A percentile compares a stretch with the other conserved stretches of the same genome.
Conservation (phyloP, 768 basidiomycete species). For the Russula emetica region DNA sequence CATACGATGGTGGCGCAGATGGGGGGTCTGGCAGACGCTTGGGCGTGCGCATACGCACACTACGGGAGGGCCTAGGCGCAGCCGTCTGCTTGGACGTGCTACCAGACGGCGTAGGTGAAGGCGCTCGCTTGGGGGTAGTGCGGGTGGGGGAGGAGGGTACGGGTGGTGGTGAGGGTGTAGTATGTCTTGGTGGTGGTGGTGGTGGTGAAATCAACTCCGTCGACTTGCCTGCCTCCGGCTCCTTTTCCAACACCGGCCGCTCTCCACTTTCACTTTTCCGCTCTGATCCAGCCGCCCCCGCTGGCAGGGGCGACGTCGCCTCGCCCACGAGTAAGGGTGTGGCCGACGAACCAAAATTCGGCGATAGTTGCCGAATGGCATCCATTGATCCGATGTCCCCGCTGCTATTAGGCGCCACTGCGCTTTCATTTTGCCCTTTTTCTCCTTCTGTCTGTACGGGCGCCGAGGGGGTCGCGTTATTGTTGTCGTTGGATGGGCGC, state of each 20-base stretch:
- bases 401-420: not conserved
- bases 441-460: not conserved
- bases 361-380: not conserved
- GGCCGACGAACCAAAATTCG: not conserved
- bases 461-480: not conserved
- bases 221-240: not conserved
- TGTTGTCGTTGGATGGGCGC: not conserved
- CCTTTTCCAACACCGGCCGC: not conserved
- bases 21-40: not conserved
- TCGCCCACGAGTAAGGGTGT: not conserved
- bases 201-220: not conserved
- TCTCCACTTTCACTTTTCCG: not conserved
- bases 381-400: not conserved
- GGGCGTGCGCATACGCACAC: conserved; percentile 3
- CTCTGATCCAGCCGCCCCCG: not conserved
- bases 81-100: not conserved
- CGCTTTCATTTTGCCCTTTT: not conserved
- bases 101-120: not conserved
- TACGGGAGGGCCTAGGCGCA: not conserved
- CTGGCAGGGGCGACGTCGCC: not conserved
- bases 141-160: not conserved
- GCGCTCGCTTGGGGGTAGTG: not conserved
- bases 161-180: too few relatives aligned
- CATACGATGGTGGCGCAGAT: not conserved
- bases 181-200: not conserved